Evolutionary conservation across 768 basidiomycete genomes (phyloP), one percentile per base, ranked within the genome.

Genomic region (Chlorophyllum brunneum): DNA sequence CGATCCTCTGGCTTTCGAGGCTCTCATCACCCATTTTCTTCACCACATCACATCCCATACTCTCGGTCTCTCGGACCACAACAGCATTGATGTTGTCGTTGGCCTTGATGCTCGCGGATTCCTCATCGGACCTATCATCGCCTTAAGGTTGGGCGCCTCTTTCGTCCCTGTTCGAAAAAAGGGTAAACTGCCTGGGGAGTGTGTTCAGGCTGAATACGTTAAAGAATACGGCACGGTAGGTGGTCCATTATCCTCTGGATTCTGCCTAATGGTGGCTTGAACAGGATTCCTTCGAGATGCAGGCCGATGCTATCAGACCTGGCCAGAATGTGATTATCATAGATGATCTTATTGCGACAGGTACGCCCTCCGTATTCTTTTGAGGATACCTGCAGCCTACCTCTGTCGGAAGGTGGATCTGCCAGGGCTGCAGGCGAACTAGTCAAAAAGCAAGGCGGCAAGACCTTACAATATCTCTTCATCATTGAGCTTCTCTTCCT

Each of bases 101-200:
- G 97, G 91, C 27, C 79, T 99, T 38, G 97, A 99, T 67, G 95
- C 95, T 20, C 79, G 97, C 50, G 97, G 97, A 11, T 99, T 99
- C 75, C 79, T 99, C 45, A 69, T 99, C 8, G 97, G 95, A 1
- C 97, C 97, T 1, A 80, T 93, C 58, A 81, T 99, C 60, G 97
- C 97, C 4, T 70, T 92, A 62, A 77, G 95, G 53, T 73, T 99
- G 23, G 91, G 92, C 23, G 94, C 94, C 1, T 91, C 92, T 9
- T 99, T 99, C 59, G 93, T 97, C 2, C 95, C 97, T 2, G 94
- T 98, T 29, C 79, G 97, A 54, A 99, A 99, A 72, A 73, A 74
- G 55, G 95, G 94, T 4, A 99, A 98, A 68, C 77, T 99, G n/a
- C 97, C 97, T 5, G 97, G 97, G 40, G 63, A 82, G 59, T 88